Evolutionary conservation across 1,139 yeast genomes (phyloP).

Genomic region (Protomyces arabidopsidicola): DNA sequence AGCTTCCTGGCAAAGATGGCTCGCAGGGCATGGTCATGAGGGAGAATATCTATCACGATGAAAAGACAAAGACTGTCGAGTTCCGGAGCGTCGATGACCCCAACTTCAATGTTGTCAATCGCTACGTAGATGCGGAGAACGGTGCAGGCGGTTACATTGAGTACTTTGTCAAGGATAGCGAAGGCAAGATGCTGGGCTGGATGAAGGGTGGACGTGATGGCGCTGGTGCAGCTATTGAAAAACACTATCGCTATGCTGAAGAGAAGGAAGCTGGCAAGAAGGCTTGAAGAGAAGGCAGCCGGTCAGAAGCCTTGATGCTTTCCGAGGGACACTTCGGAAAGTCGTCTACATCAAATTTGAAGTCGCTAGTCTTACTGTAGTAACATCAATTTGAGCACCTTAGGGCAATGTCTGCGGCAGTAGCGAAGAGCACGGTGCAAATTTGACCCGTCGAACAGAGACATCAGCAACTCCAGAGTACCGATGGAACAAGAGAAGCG

Average conservation of each 20-base stretch:
- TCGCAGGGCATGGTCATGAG: slow-evolving; percentile 7
- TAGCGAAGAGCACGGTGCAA: too few relatives aligned
- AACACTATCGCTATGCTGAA: slow-evolving; percentile 15
- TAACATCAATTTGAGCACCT: too few relatives aligned
- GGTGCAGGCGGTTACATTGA: slow-evolving; percentile 5
- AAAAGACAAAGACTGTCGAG: slow-evolving; percentile 3
- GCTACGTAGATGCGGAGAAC: neutral
- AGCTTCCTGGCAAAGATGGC: neutral
- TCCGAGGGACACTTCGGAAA: too few relatives aligned
- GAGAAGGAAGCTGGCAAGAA: neutral
- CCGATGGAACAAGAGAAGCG: too few relatives aligned
- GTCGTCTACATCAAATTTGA: too few relatives aligned
- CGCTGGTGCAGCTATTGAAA: slow-evolving; percentile 9
- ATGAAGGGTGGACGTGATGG: slow-evolving; percentile 14
- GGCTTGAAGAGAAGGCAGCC: too few relatives aligned
- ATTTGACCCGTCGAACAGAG: too few relatives aligned
- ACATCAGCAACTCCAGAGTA: too few relatives aligned
- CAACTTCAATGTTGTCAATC: slow-evolving; percentile 11
- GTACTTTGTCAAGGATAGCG: slow-evolving; percentile 12
- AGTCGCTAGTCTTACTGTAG: too few relatives aligned
- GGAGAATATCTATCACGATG: slow-evolving; percentile 3
- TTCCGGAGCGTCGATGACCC: slow-evolving; percentile 14
- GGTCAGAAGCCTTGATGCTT: too few relatives aligned
- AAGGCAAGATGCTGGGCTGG: slow-evolving; percentile 20
- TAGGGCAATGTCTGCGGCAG: too few relatives aligned